phyloP scores from a whole-genome alignment of 2,329 filamentous ascomycete species.

The Ascochyta clinopodiicola region DNA sequence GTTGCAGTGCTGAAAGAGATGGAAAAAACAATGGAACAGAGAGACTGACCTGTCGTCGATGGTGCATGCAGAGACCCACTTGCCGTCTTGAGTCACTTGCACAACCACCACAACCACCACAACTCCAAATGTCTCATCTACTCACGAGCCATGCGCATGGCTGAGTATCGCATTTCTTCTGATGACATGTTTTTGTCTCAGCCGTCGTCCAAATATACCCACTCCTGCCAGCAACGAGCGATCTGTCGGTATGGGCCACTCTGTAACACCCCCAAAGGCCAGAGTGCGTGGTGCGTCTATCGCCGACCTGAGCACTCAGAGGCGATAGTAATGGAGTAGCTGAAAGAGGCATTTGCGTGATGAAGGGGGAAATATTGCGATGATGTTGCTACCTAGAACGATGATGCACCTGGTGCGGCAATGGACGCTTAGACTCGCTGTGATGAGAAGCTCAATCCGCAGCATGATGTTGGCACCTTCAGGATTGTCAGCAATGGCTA shows the following conservation, averaged over 20 bases:
- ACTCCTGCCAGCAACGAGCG: constrained; percentile 1
- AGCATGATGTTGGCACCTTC: not conserved
- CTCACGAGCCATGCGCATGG: constrained; percentile 6
- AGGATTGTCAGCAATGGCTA: not conserved
- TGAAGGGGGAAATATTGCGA: not conserved
- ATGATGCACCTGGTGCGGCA: not conserved
- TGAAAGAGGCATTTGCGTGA: not conserved
- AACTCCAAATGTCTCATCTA: constrained; percentile 6
- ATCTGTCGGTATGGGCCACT: constrained; percentile 5
- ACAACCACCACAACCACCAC: constrained; percentile 7
- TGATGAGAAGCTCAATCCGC: not conserved
- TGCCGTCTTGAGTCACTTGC: not conserved
- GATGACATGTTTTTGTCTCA: constrained; percentile 1
- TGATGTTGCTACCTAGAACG: not conserved
- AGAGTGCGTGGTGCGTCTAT: not conserved
- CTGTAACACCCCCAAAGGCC: not conserved
- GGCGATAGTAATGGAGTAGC: not conserved
- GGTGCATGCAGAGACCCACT: constrained; percentile 3
- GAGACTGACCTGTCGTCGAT: not conserved
- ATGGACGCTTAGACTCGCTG: not conserved
- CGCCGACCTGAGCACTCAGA: not conserved
- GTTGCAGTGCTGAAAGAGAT: constrained; percentile 14
- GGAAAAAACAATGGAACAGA: constrained; percentile 8
- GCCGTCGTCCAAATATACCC: not conserved
- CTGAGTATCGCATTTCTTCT: constrained; percentile 6